phyloP scores from a whole-genome alignment of 75 land plant species.

The Picea glauca region DNA sequence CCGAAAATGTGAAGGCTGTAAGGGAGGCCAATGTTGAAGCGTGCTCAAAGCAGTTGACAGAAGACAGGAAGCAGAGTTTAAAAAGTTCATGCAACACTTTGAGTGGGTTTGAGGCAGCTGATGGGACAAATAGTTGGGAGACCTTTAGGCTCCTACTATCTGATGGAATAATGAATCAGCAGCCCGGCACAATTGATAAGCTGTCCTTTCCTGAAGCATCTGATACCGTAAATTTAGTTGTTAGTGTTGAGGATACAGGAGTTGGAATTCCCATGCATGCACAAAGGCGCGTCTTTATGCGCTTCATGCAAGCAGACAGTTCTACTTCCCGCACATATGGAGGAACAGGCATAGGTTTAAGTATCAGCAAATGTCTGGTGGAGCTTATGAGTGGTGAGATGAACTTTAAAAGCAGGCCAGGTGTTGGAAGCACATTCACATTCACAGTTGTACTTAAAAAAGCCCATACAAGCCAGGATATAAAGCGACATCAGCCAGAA shows the following conservation, averaged over 20 bases:
- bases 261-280: conserved; percentile 70
- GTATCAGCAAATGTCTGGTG: conserved; percentile 64
- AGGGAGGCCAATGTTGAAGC: conserved; percentile 14
- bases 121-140: conserved; percentile 44
- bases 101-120: conserved; percentile 51
- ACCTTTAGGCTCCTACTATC: conserved; percentile 30
- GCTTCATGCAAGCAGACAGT: conserved; percentile 80
- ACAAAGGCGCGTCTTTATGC: conserved; percentile 56
- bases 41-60: conserved; percentile 9
- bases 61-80: background rate
- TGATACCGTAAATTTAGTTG: conserved; percentile 35
- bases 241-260: conserved; percentile 72
- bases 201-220: conserved; percentile 15
- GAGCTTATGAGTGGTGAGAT: conserved; percentile 64
- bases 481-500: conserved; percentile 20
- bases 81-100: conserved; percentile 27
- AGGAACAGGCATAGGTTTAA: conserved; percentile 75
- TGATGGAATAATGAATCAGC: conserved; percentile 10
- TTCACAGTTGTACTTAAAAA: conserved; percentile 42
- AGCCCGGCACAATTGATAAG: background rate
- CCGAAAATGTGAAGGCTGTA: conserved; percentile 31
- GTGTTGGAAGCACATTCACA: conserved; percentile 54
- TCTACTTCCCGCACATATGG: conserved; percentile 71
- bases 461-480: conserved; percentile 13
- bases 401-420: conserved; percentile 50